phyloP scores from a whole-genome alignment of 2,329 filamentous ascomycete species.

The Xylaria sp. region DNA sequence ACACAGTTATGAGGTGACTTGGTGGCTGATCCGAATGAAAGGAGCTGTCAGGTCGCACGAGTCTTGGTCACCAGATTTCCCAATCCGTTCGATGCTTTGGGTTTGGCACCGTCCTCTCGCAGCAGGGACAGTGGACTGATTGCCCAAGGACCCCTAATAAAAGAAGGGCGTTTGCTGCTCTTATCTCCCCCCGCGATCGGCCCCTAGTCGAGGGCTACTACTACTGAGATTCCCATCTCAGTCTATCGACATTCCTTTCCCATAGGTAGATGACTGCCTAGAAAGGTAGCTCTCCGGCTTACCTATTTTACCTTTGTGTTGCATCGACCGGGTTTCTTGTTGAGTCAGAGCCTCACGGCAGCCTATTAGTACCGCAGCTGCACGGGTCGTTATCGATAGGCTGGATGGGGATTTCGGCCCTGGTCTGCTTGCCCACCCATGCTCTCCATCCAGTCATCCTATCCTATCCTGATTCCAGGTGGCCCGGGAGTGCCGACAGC shows the following conservation, averaged over 20 bases:
- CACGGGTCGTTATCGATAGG: too few relatives aligned
- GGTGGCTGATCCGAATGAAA: conserved; percentile 10
- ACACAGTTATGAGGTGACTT: conserved; percentile 23
- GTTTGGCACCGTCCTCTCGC: conserved; percentile 22
- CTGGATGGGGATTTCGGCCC: too few relatives aligned
- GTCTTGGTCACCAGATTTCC: conserved; percentile 19
- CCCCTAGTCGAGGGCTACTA: too few relatives aligned
- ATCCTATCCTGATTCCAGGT: not conserved
- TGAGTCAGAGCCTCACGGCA: not conserved
- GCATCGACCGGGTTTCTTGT: not conserved
- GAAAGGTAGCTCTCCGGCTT: too few relatives aligned
- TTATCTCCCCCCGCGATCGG: not conserved
- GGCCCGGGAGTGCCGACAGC: not conserved
- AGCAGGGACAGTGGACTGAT: too few relatives aligned
- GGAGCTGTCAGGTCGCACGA: conserved; percentile 3
- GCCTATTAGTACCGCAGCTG: too few relatives aligned
- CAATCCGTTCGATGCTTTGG: conserved; percentile 11
- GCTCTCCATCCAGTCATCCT: not conserved
- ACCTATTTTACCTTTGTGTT: not conserved
- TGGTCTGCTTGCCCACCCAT: conserved; percentile 3
- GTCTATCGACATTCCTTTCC: too few relatives aligned
- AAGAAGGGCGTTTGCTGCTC: conserved; percentile 1
- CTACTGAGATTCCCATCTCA: not conserved
- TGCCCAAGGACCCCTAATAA: conserved; percentile 19
- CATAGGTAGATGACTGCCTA: too few relatives aligned